A percentile compares a stretch with the other conserved stretches of the same genome.
phyloP scores from a whole-genome alignment of 257 asterid species.

The Asclepias syriaca region DNA sequence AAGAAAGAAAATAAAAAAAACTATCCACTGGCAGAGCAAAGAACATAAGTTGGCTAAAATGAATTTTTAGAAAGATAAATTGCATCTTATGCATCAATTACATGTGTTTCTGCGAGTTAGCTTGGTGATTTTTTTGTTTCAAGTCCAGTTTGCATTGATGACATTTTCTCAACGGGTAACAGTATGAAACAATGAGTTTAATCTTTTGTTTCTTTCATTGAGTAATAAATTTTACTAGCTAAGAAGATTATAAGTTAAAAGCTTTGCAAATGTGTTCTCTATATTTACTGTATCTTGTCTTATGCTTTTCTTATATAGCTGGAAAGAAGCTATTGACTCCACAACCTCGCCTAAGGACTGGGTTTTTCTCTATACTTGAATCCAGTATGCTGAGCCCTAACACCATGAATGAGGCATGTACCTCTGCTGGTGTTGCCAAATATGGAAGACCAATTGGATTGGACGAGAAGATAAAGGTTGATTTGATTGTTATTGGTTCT shows the following conservation, averaged over 20 bases:
- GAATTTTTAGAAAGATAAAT: not conserved
- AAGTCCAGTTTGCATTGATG: not conserved
- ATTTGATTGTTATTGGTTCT: conserved; percentile 82
- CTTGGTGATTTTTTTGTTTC: too few species aligned
- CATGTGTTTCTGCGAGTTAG: not conserved
- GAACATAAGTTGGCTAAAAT: not conserved
- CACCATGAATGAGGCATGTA: conserved; percentile 83
- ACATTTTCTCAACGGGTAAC: not conserved
- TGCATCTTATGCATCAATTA: not conserved
- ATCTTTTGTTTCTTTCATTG: not conserved
- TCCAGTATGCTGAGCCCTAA: conserved; percentile 41
- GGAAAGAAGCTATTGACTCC: conserved; percentile 84
- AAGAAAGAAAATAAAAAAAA: too few species aligned
- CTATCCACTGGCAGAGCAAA: not conserved
- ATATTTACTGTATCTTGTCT: not conserved
- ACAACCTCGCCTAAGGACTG: conserved; percentile 93
- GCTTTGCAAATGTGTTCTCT: not conserved
- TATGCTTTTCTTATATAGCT: conserved; percentile 32
- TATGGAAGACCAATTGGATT: conserved; percentile 83
- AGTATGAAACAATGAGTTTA: not conserved
- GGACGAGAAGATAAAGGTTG: conserved; percentile 84
- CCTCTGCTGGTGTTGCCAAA: conserved; percentile 85
- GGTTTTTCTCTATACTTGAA: conserved; percentile 80
- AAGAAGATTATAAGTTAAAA: not conserved
- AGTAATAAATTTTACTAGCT: not conserved